Conservation (phyloP, 176 grass and related monocot genomes). For the Avena atlantica region DNA sequence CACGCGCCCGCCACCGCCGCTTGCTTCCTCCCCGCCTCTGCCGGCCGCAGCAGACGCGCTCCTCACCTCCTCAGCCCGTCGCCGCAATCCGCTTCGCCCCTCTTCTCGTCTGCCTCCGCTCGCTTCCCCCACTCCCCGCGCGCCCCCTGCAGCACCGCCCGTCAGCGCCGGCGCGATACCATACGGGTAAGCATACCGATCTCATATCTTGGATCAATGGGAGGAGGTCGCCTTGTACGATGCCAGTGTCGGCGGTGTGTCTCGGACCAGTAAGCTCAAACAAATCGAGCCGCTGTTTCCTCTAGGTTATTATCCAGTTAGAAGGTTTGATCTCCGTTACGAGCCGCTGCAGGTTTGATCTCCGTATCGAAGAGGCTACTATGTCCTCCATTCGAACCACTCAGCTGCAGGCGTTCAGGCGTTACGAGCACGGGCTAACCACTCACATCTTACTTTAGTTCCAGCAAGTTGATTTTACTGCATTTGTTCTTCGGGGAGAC, state of each 20-base stretch:
- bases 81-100: not conserved
- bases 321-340: too few species aligned
- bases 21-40: conserved; percentile 1
- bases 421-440: not conserved
- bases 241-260: not conserved
- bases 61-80: not conserved
- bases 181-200: conserved; percentile 20
- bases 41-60: not conserved
- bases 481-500: not conserved
- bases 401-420: too few species aligned
- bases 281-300: not conserved
- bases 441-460: not conserved
- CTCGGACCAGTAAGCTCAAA: not conserved
- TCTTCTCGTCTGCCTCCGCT: conserved; percentile 25
- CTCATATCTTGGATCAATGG: not conserved
- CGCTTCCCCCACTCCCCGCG: not conserved
- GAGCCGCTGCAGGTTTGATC: too few species aligned
- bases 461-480: not conserved
- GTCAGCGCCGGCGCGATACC: conserved; percentile 11
- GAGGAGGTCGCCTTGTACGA: not conserved
- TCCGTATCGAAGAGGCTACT: too few species aligned
- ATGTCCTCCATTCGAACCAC: too few species aligned
- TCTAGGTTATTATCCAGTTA: not conserved
- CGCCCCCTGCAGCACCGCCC: conserved; percentile 1
- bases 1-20: not conserved